Base-by-base conservation (phyloP, 352 stramenopile species). In the Phytophthora chlamydospora region DNA sequence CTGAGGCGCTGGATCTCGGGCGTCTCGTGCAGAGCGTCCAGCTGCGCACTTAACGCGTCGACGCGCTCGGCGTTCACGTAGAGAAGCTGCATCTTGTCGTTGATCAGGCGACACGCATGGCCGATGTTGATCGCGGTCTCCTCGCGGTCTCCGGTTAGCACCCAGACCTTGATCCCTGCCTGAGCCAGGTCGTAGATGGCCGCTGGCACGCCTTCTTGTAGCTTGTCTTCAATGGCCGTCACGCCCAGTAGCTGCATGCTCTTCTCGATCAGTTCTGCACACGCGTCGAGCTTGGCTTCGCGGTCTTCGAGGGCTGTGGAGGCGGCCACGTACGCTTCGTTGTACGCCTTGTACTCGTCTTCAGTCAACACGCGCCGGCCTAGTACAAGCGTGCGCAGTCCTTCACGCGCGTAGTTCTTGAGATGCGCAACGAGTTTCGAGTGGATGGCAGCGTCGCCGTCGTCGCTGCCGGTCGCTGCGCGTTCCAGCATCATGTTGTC, bases 71-170 rank as follows among this genome's bases (percentile, higher is more conserved):
- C 71, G 41, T 91, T 89, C 24, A 91, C 70, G 38, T 88, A 90
- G 1, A 88, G 50, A 29, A 87, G 40, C 36, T 91, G 75, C 77
- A 88, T 92, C 32, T 71, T 78, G 36, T 89, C 77, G 55, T 86
- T 80, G 27, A 91, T 75, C 0, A 91, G 71, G 13, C 73, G 75
- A 42, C 82, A 91, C 0, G 94, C 94, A 42, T 98, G 96, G 13
- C 90, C 96, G 53, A 99, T 99, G 73, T 99, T 98, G 54, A 99
- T 94, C 1, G 97, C 97, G 2, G 97, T 99, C 65, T 99, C 97
- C 50, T 97, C 82, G 41, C 98, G 98, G 67, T 99, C 97, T 29
- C 97, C 97, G 6, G 97, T 99, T 11, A 99, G 81, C 21, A 99
- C 92, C 96, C 96, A 99, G 27, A 99, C 84, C 72, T 99, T 98